Percentiles rank a stretch among this genome's conserved stretches.
phyloP scores from a whole-genome alignment of 495 filamentous ascomycete genomes.

The Xylaria venustula region DNA sequence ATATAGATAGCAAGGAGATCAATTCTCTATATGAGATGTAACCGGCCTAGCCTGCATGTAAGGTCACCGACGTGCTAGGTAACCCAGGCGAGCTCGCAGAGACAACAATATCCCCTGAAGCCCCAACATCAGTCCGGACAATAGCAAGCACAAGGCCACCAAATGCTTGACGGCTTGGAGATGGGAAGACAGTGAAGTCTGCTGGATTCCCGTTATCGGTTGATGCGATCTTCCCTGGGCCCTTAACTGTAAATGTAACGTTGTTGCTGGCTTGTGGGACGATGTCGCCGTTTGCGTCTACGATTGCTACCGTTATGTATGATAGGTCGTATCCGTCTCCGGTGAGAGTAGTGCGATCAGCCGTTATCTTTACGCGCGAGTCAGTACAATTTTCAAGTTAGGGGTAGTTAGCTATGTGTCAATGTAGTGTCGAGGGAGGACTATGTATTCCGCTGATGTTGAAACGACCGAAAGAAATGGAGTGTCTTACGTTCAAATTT shows the following conservation, averaged over 20 bases:
- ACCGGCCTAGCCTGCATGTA: background rate
- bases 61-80: background rate
- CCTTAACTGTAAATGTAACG: slow-evolving; percentile 40
- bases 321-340: slow-evolving; percentile 43
- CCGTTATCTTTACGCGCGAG: slow-evolving; percentile 12
- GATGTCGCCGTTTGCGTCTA: slow-evolving; percentile 36
- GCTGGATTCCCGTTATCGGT: slow-evolving; percentile 50
- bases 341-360: slow-evolving; percentile 36
- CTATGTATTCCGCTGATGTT: too few species aligned
- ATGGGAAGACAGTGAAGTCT: slow-evolving; percentile 44
- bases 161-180: slow-evolving; percentile 41
- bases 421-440: too few species aligned
- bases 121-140: slow-evolving; percentile 32
- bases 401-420: too few species aligned
- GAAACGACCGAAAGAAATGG: background rate
- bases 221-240: slow-evolving; percentile 41
- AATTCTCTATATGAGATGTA: background rate
- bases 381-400: background rate
- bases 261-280: slow-evolving; percentile 38
- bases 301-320: slow-evolving; percentile 41
- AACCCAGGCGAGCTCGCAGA: slow-evolving; percentile 2
- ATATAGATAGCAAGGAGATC: background rate
- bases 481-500: slow-evolving; percentile 23
- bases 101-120: slow-evolving; percentile 33
- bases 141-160: slow-evolving; percentile 43